phyloP scores from a whole-genome alignment of 164 flowering plant genomes.

The Liquidambar formosana region DNA sequence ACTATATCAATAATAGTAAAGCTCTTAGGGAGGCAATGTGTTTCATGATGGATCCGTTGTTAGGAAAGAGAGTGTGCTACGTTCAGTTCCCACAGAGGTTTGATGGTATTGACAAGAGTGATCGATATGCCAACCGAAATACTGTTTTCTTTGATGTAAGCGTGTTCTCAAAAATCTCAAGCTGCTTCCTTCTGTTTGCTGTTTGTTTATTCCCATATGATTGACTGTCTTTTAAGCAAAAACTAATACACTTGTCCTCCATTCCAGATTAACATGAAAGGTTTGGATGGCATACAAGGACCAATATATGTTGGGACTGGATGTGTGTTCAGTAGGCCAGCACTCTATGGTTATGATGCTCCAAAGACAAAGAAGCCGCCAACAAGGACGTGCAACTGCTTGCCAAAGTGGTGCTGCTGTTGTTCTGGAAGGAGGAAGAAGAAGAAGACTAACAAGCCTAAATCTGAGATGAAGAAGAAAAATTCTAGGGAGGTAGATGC shows the following conservation, averaged over 20 bases:
- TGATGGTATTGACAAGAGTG: constrained; percentile 56
- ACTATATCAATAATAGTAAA: constrained; percentile 68
- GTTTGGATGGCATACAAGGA: constrained; percentile 78
- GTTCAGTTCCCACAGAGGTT: constrained; percentile 67
- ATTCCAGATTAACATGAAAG: constrained; percentile 68
- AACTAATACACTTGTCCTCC: neutral
- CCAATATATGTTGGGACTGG: constrained; percentile 78
- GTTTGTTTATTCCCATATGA: neutral
- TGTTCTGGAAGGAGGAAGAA: constrained; percentile 42
- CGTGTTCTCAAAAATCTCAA: neutral
- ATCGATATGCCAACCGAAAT: constrained; percentile 61
- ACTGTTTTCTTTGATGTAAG: constrained; percentile 66
- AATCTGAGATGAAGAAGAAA: constrained; percentile 41
- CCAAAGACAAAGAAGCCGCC: constrained; percentile 52
- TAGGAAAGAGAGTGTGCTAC: constrained; percentile 58
- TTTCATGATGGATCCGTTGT: constrained; percentile 65
- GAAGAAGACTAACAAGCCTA: constrained; percentile 38
- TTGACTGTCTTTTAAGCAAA: neutral
- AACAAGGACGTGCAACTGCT: constrained; percentile 57
- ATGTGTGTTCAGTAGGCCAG: constrained; percentile 64
- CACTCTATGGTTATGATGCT: constrained; percentile 68
- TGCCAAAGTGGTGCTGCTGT: constrained; percentile 62
- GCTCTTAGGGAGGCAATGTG: constrained; percentile 70
- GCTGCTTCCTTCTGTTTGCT: neutral
- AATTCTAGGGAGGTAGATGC: constrained; percentile 29